Evolutionary conservation across 2,329 filamentous ascomycete genomes (phyloP), one percentile per base, ranked within the genome.

Genomic region (Colletotrichum siamense): DNA sequence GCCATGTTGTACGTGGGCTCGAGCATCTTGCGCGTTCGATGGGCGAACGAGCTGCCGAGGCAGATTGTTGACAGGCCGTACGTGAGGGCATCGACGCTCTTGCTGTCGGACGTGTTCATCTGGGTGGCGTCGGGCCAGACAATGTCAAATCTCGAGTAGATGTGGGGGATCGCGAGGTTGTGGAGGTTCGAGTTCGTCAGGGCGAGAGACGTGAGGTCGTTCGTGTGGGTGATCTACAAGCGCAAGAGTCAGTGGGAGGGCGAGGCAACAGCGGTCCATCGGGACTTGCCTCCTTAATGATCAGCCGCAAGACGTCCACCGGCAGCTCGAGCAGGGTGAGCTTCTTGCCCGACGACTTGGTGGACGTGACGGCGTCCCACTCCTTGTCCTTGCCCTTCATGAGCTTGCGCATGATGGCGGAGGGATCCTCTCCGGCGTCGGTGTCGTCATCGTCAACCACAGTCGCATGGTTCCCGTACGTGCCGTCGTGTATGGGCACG

Each of bases 111-210:
- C 3, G 90, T 87, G 10, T 92, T 89, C 9, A 90, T 88, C 78
- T 91, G 90, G 36, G 91, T 91, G 69, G 76, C 76, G 81, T 96
- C 95, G 0, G 95, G 95, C 95, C 95, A 97, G 57, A 96, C 94
- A 78, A 97, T 97, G 82, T 97, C 95, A 84, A 97, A 97, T 76
- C 94, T 92, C 22, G 94, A 94, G 86, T 97, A 97, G 79, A 97
- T 95, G 80, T 93, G 92, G 22, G 95, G 95, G 28, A 95, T 92
- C 1, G 94, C 92, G 71, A 97, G 89, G 59, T 89, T 89, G 85
- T 97, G 94, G 15, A 98, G 90, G 32, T 93, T 92, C 16, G 95
- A 95, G 85, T 95, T 95, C 59, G 94, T 94, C 75, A 95, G 88
- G 16, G 95, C 94, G 55, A 97, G 89, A 16, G 94, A 92, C 0